Percentiles rank a stretch among this genome's conserved stretches.
Evolutionary conservation across 257 asterid species (phyloP).

Genomic region (Solanum neorickii): DNA sequence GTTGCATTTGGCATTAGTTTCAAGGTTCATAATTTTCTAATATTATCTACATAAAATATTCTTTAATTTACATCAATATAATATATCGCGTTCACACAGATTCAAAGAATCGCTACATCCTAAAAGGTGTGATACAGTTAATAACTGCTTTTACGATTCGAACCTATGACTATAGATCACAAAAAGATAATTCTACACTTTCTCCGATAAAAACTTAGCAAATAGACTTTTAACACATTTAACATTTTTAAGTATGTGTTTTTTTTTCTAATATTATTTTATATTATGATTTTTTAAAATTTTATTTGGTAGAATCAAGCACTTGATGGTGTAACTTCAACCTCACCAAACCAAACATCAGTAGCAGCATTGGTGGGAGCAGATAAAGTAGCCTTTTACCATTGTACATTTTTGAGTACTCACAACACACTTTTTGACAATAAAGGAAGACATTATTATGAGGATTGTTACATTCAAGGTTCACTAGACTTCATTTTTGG

Average conservation of each 20-base stretch:
- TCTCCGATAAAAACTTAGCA: not conserved
- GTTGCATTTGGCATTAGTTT: constrained; percentile 75
- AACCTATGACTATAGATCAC: not conserved
- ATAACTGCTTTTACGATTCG: fast-evolving
- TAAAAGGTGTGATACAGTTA: not conserved
- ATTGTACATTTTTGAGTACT: constrained; percentile 61
- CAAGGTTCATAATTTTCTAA: constrained; percentile 31
- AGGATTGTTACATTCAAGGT: constrained; percentile 65
- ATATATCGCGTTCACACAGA: not conserved
- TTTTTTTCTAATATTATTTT: not conserved
- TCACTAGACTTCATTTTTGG: constrained; percentile 70
- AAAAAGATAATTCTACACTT: not conserved
- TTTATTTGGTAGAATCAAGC: constrained; percentile 41
- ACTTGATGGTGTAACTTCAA: constrained; percentile 12
- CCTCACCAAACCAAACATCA: constrained; percentile 32
- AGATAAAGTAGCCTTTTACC: constrained; percentile 62
- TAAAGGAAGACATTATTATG: constrained; percentile 70
- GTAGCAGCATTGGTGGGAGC: constrained; percentile 66
- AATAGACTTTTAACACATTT: not conserved
- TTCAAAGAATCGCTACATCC: not conserved
- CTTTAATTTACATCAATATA: not conserved
- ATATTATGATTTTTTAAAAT: not conserved
- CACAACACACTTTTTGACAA: constrained; percentile 67
- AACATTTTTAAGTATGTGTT: not conserved
- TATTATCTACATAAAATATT: not conserved